Conservation (phyloP, 352 stramenopile species). For the Peronospora destructor region DNA sequence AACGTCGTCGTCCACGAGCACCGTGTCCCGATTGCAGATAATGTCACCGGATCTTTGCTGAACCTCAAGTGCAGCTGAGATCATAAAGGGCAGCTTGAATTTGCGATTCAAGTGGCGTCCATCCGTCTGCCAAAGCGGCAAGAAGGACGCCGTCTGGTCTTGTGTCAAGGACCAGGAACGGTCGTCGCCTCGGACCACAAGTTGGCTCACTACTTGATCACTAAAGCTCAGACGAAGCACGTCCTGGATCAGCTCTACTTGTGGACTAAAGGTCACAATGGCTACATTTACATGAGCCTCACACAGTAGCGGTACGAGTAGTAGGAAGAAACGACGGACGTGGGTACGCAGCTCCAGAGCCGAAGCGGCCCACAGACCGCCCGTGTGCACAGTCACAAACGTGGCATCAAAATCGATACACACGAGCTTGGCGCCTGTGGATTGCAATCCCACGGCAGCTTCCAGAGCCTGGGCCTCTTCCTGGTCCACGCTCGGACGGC, state of each 20-base stretch:
- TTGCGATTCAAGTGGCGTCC: slow-evolving; percentile 51
- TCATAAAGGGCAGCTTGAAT: slow-evolving; percentile 72
- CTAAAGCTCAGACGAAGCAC: slow-evolving; percentile 54
- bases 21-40: slow-evolving; percentile 56
- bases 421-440: slow-evolving; percentile 49
- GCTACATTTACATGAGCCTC: slow-evolving; percentile 43
- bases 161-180: slow-evolving; percentile 47
- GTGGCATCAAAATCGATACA: slow-evolving; percentile 84
- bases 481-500: slow-evolving; percentile 24
- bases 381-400: slow-evolving; percentile 71
- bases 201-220: slow-evolving; percentile 16
- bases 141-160: slow-evolving; percentile 38
- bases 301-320: slow-evolving; percentile 46
- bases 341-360: slow-evolving; percentile 37
- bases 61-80: slow-evolving; percentile 53
- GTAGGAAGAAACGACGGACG: slow-evolving; percentile 59
- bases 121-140: slow-evolving; percentile 48
- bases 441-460: slow-evolving; percentile 34
- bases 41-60: slow-evolving; percentile 15
- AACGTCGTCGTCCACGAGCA: slow-evolving; percentile 75
- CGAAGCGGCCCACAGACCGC: slow-evolving; percentile 44
- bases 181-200: slow-evolving; percentile 68
- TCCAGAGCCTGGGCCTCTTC: slow-evolving; percentile 26
- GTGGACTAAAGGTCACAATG: slow-evolving; percentile 78
- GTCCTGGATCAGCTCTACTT: slow-evolving; percentile 53